Percentiles rank a stretch among this genome's conserved stretches.
Evolutionary conservation across 1,139 yeast genomes (phyloP).

Genomic region (Scheffersomyces stambukii): DNA sequence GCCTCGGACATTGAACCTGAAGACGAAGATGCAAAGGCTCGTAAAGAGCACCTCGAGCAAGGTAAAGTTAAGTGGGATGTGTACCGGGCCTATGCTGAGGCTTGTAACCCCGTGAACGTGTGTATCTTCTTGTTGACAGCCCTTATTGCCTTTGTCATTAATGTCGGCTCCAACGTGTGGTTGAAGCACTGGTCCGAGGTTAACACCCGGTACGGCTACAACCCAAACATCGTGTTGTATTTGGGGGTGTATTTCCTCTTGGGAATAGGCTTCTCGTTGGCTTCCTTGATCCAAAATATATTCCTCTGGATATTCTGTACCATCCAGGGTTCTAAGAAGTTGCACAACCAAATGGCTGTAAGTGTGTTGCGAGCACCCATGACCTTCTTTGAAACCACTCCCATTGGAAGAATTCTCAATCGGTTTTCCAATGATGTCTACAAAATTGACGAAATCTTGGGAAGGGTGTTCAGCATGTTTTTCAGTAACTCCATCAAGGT

Average conservation of each 20-base stretch:
- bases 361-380: conserved; percentile 90
- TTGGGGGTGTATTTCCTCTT: conserved; percentile 71
- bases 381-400: conserved; percentile 97
- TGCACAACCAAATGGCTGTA: conserved; percentile 76
- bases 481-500: conserved; percentile 72
- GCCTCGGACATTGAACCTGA: conserved; percentile 39
- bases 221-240: conserved; percentile 67
- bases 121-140: conserved; percentile 48
- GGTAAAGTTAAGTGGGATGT: conserved; percentile 94
- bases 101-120: conserved; percentile 79
- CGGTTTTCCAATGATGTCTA: conserved; percentile 92
- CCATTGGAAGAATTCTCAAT: conserved; percentile 90
- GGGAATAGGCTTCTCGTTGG: conserved; percentile 60
- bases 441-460: conserved; percentile 84
- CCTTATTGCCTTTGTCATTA: conserved; percentile 53
- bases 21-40: conserved; percentile 38
- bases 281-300: conserved; percentile 64
- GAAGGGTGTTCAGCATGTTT: conserved; percentile 81
- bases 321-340: conserved; percentile 71
- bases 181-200: conserved; percentile 96
- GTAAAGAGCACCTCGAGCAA: conserved; percentile 80
- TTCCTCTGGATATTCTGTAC: conserved; percentile 82
- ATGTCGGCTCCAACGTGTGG: conserved; percentile 70
- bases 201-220: conserved; percentile 62
- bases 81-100: conserved; percentile 76